phyloP scores from a whole-genome alignment of 345 rosid species.

The Heritiera littoralis region DNA sequence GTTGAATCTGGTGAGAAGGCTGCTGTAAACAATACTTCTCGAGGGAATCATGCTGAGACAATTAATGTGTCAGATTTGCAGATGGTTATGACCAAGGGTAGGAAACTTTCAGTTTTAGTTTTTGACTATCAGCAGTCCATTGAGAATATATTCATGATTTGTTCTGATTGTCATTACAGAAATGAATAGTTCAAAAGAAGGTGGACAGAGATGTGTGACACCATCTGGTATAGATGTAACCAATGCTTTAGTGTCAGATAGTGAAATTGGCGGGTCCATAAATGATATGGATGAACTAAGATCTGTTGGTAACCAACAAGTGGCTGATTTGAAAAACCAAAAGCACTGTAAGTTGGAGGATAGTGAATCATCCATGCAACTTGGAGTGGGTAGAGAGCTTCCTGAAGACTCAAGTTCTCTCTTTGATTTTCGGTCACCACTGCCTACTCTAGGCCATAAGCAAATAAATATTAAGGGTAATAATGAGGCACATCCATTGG shows the following conservation, averaged over 20 bases:
- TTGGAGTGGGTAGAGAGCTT: constrained; percentile 37
- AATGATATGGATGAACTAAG: constrained; percentile 21
- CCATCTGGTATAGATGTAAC: constrained; percentile 15
- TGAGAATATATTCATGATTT: constrained; percentile 6
- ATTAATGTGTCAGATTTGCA: constrained; percentile 14
- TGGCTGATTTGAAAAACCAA: constrained; percentile 19
- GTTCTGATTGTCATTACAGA: constrained; percentile 28
- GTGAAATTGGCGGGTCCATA: constrained; percentile 17
- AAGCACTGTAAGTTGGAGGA: constrained; percentile 30
- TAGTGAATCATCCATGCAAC: constrained; percentile 24
- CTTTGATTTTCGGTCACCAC: constrained; percentile 37
- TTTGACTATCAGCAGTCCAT: background rate
- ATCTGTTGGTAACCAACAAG: constrained; percentile 22
- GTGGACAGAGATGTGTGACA: constrained; percentile 16
- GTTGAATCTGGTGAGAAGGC: constrained; percentile 28
- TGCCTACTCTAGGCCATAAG: constrained; percentile 26
- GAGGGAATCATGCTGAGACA: constrained; percentile 25
- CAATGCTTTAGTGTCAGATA: constrained; percentile 9
- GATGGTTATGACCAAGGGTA: constrained; percentile 30
- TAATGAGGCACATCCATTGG: constrained; percentile 21
- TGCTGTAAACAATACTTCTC: constrained; percentile 21
- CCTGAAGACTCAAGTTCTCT: constrained; percentile 53
- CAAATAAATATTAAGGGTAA: constrained; percentile 23
- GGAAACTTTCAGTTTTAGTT: constrained; percentile 8
- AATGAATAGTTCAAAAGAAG: constrained; percentile 23